Evolutionary conservation across 1,284 basidiomycete species (phyloP).

Genomic region (Trichosporon sp.): DNA sequence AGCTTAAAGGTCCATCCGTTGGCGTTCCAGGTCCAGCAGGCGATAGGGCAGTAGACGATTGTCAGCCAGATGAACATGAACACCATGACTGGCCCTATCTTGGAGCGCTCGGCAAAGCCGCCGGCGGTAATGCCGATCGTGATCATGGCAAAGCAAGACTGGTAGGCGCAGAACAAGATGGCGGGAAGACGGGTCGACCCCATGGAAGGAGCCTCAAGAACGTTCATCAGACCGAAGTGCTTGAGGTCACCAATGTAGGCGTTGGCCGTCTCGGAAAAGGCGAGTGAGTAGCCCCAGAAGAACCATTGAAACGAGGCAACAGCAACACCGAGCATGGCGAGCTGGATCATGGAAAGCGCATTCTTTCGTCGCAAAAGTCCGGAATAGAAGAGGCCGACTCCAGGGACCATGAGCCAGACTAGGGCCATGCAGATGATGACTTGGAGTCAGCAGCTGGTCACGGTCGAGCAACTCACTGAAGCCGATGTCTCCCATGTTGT

Average conservation of each 20-base stretch:
- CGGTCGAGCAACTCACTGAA: conserved; percentile 56
- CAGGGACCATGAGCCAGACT: conserved; percentile 94
- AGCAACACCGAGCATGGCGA: conserved; percentile 74
- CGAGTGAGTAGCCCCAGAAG: conserved; percentile 59
- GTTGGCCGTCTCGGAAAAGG: conserved; percentile 57
- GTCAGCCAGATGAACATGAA: conserved; percentile 93
- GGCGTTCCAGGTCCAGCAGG: conserved; percentile 92
- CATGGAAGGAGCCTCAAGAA: conserved; percentile 71
- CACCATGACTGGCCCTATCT: conserved; percentile 80
- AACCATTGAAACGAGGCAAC: conserved; percentile 65
- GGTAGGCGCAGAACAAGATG: conserved; percentile 79
- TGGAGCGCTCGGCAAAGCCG: conserved; percentile 87
- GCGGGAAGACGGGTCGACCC: conserved; percentile 75
- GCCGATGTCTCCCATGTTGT: conserved; percentile 62
- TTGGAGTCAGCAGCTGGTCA: conserved; percentile 23
- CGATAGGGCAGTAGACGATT: conserved; percentile 89
- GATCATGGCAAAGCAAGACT: conserved; percentile 59
- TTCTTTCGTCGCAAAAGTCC: conserved; percentile 82
- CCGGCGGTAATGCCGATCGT: conserved; percentile 75
- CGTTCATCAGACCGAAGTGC: conserved; percentile 67
- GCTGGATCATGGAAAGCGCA: conserved; percentile 87
- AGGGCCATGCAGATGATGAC: conserved; percentile 65
- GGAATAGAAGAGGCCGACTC: conserved; percentile 77
- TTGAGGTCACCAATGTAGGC: conserved; percentile 27
- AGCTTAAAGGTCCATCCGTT: conserved; percentile 80